Conservation (phyloP, 2,329 filamentous ascomycete species). For the Eurotiales sp. region DNA sequence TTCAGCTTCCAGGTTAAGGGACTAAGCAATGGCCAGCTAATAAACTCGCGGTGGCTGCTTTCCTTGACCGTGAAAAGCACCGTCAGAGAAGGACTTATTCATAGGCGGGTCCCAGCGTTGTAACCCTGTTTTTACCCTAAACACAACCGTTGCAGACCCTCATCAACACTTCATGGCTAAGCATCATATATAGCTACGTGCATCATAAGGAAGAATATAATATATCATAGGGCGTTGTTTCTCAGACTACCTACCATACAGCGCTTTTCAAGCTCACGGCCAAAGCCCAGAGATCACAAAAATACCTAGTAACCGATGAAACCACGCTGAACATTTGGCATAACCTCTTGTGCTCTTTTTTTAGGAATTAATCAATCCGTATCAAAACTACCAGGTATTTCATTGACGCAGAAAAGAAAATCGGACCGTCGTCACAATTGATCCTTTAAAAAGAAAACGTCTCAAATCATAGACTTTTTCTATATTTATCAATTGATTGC, state of each 20-base stretch:
- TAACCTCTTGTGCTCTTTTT: neutral
- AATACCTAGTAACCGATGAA: neutral
- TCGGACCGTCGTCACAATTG: slow-evolving; percentile 8
- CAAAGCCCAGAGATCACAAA: neutral
- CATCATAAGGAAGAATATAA: neutral
- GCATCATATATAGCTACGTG: too few species aligned
- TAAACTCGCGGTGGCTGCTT: too few species aligned
- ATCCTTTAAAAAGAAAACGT: slow-evolving; percentile 4
- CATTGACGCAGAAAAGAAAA: neutral
- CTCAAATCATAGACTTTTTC: neutral
- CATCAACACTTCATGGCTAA: too few species aligned
- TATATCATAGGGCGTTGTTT: neutral
- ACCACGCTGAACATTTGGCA: neutral
- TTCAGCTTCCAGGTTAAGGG: too few species aligned
- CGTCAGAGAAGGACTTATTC: too few species aligned
- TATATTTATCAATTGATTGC: slow-evolving; percentile 7
- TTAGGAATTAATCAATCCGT: neutral
- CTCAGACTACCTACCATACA: neutral
- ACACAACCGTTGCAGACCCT: too few species aligned
- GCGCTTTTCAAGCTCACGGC: neutral
- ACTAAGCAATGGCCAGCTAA: too few species aligned
- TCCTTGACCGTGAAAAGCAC: too few species aligned
- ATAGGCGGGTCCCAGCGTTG: too few species aligned
- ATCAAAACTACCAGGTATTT: slow-evolving; percentile 1
- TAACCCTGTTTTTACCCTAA: too few species aligned